These are phyloP conservation scores for Sungouiella thailandica DNA, from an alignment of 805 yeast genomes.

Conservation along the genomic window DNA sequence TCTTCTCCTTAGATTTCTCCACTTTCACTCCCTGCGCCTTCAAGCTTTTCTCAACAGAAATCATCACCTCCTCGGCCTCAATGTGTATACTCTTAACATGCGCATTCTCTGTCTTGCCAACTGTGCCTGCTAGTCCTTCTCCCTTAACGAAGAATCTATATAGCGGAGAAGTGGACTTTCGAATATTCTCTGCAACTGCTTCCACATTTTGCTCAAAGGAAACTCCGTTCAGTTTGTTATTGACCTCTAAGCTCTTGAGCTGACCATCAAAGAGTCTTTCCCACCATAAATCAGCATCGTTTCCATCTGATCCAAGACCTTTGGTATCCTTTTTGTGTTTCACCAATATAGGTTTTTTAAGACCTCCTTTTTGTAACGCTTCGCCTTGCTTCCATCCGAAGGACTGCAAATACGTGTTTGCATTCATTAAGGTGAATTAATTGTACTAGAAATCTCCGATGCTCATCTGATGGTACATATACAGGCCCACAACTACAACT, in stretches of 20 bases:
- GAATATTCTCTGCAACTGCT: constrained; percentile 41
- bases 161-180: constrained; percentile 61
- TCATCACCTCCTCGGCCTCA: constrained; percentile 8
- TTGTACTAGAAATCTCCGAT: neutral
- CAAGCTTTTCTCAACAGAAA: constrained; percentile 5
- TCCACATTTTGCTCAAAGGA: constrained; percentile 50
- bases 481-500: constrained; percentile 4
- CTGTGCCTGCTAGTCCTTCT: constrained; percentile 76
- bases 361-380: constrained; percentile 73
- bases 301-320: constrained; percentile 79
- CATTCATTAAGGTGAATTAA: constrained; percentile 54
- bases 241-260: constrained; percentile 68
- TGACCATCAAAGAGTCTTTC: constrained; percentile 93
- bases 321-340: constrained; percentile 86
- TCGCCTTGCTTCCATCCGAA: constrained; percentile 95
- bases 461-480: neutral
- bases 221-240: constrained; percentile 30
- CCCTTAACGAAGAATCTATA: constrained; percentile 87
- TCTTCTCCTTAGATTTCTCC: constrained; percentile 1
- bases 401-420: constrained; percentile 62
- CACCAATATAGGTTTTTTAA: constrained; percentile 80
- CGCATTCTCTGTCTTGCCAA: constrained; percentile 35
- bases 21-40: neutral
- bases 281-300: constrained; percentile 94
- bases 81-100: constrained; percentile 6